Evolutionary conservation across 2,329 filamentous ascomycete genomes (phyloP), one percentile per base, ranked within the genome.

Genomic region (Diaporthe sp.): DNA sequence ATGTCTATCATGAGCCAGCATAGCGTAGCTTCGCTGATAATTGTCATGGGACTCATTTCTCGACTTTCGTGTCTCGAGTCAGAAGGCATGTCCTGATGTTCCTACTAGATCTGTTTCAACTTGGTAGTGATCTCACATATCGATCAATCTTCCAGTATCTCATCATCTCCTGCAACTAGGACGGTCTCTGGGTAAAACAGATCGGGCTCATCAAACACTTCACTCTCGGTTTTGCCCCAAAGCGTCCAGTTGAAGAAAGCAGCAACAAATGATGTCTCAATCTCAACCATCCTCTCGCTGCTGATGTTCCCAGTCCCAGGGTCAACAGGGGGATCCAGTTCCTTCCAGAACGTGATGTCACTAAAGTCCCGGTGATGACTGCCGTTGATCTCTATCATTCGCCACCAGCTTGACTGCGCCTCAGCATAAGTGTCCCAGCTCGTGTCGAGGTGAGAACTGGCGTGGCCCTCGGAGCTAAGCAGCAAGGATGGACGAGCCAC

Each of bases 341-440:
- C 55, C 57, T 77, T 79, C 78, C 77, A 81, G 54, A 78, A 79
- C 1, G 77, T 76, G 22, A 75, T 60, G 52, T 80, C 79, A 66
- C 76, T 78, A 68, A 80, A 80, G 47, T 80, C 78, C 6, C 54
- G 71, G 33, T 81, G 78, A 33, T 60, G 67, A n/a, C 77, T 73
- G 1, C 76, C 78, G 13, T 75, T 77, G 6, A 80, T 50, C 35
- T 72, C 71, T 6, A 80, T 25, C 28, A 64, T 38, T 33, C 79
- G 67, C 72, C 74, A 74, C 50, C 76, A 79, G 3, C 73, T 74
- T 4, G 78, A 78, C 67, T 80, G 80, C 72, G 40, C 73, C 25
- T 47, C 55, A 2, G 76, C 72, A 30, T 79, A 81, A 3, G 60
- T 77, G 4, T 17, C 67, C 79, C 79, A 81, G 13, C 73, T 73